Evolutionary conservation across 2,329 filamentous ascomycete genomes (phyloP), one percentile per base, ranked within the genome.

Genomic region (Phialophora verrucosa): DNA sequence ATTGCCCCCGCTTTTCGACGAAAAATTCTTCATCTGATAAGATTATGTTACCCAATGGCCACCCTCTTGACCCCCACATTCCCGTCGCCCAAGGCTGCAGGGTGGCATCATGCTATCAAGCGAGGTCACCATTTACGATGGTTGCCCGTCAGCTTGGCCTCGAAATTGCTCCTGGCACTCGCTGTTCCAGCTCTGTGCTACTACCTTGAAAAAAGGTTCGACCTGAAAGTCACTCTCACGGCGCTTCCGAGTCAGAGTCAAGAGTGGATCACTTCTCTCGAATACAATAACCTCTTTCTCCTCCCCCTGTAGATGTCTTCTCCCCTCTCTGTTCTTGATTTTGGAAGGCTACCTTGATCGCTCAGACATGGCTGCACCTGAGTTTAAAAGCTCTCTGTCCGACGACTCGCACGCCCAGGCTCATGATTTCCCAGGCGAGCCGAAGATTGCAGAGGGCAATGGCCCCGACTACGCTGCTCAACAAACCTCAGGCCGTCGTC

Each of bases 371-470:
- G 29, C 53, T 35, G 29, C 53, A 4, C 29, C 11, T 32, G 29
- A 20, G 7, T 47, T 59, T 25, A 53, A 17, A 23, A 69, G 65
- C 62, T 67, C 67, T 5, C 44, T 60, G 62, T 65, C 64, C 31
- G 67, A 65, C 29, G 59, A 59, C 25, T 57, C 67, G 2, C 53
- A 47, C 17, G 14, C 32, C 32, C 57, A 63, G 31, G 50, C 56
- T 12, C 23, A 50, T 23, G 59, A 58, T 31, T 38, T 63, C 27
- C 23, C 66, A 6, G 32, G 27, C 25, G 20, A 35, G 5, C 64
- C 64, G 23, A 63, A 66, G 23, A 12, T 59, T 32, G 64, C 35
- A 17, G 54, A 66, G 10, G 10, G 54, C 6, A 35, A 51, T 55
- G 56, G 14, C n/a, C 42, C 35, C 23, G 42, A 50, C 20, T 35